Conservation (phyloP, 164 flowering plant genomes). For the Dillenia suffruticosa region DNA sequence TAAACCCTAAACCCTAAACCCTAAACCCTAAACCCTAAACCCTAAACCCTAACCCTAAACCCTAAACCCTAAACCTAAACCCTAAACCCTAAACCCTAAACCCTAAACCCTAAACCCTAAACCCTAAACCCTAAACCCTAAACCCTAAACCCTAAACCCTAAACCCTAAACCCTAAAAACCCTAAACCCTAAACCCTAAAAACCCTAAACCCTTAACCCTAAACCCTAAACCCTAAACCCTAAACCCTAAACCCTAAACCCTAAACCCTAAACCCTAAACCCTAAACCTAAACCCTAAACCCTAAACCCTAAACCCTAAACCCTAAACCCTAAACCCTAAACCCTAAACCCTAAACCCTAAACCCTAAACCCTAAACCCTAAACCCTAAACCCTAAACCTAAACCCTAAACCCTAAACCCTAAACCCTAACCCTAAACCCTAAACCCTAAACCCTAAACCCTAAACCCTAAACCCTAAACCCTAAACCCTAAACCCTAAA, state of each 20-base stretch:
- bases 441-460: not conserved
- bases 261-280: not conserved
- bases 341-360: not conserved
- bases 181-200: not conserved
- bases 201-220: not conserved
- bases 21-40: not conserved
- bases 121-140: not conserved
- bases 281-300: not conserved
- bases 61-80: slow-evolving; percentile 4
- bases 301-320: not conserved
- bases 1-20: slow-evolving; percentile 2
- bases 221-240: not conserved
- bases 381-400: not conserved
- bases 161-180: slow-evolving; percentile 1
- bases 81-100: not conserved
- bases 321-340: not conserved
- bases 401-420: not conserved
- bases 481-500: not conserved
- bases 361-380: not conserved
- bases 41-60: not conserved
- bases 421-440: not conserved
- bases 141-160: not conserved
- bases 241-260: slow-evolving; percentile 1
- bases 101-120: not conserved
- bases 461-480: slow-evolving; percentile 1